phyloP scores from a whole-genome alignment of 495 filamentous ascomycete species.

The Trichocladium antarcticum region DNA sequence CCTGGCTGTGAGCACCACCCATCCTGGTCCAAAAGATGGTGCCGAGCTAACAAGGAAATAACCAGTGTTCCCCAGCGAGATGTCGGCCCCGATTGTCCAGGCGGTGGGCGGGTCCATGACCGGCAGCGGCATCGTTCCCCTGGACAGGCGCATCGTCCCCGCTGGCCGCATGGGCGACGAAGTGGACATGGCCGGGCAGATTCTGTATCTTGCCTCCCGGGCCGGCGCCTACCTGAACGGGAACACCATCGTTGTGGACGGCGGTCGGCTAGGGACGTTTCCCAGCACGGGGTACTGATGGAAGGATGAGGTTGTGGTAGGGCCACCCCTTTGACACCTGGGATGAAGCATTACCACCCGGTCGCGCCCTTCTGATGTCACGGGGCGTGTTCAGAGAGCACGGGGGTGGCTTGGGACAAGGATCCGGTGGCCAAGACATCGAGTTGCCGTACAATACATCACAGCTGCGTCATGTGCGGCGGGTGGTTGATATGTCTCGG shows the following conservation, averaged over 20 bases:
- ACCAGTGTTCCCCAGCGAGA: slow-evolving; percentile 52
- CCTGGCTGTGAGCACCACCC: slow-evolving; percentile 46
- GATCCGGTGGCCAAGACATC: background rate
- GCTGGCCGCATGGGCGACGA: slow-evolving; percentile 28
- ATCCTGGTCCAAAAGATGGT: background rate
- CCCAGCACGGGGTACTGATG: slow-evolving; percentile 42
- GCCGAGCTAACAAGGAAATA: background rate
- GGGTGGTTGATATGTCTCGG: background rate
- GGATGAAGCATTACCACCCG: background rate
- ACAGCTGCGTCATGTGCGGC: background rate
- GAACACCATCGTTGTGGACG: slow-evolving; percentile 47
- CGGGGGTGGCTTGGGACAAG: background rate
- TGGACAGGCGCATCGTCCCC: slow-evolving; percentile 22
- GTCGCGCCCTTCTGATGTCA: too few species aligned
- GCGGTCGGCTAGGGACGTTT: slow-evolving; percentile 45
- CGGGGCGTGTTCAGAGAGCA: too few species aligned
- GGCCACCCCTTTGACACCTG: background rate
- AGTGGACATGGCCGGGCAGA: slow-evolving; percentile 50
- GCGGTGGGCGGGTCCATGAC: slow-evolving; percentile 32
- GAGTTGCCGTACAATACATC: background rate
- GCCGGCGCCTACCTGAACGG: slow-evolving; percentile 57
- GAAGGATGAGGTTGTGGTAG: background rate
- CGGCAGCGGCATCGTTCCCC: slow-evolving; percentile 8
- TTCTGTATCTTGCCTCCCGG: slow-evolving; percentile 51
- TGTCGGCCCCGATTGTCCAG: slow-evolving; percentile 42